Evolutionary conservation across 306 rosid species (phyloP).

Genomic region (Vigna mungo): DNA sequence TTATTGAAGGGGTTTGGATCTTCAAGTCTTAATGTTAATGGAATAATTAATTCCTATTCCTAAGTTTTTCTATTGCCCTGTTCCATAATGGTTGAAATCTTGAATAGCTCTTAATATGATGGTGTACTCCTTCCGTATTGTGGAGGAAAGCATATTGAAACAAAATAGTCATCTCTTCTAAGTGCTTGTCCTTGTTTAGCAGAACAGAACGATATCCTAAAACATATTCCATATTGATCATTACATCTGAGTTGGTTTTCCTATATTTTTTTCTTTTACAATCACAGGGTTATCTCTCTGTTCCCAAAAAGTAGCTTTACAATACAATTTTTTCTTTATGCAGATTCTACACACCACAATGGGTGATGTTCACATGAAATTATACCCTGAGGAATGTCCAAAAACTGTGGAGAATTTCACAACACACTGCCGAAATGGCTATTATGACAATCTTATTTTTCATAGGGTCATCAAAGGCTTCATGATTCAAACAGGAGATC

Average conservation of each 20-base stretch:
- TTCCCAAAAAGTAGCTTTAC: slow-evolving; percentile 9
- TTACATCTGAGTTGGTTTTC: background rate
- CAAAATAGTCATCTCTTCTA: background rate
- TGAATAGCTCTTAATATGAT: background rate
- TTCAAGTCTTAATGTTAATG: background rate
- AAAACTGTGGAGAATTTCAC: slow-evolving; percentile 99
- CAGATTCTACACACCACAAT: slow-evolving; percentile 93
- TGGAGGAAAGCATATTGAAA: background rate
- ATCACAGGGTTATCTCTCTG: slow-evolving; percentile 7
- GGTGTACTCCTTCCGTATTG: background rate
- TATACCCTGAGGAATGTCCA: slow-evolving; percentile 98
- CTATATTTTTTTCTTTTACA: slow-evolving; percentile 7
- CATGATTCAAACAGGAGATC: slow-evolving; percentile 99
- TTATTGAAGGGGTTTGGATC: background rate
- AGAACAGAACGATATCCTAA: background rate
- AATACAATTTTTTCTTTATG: slow-evolving; percentile 33
- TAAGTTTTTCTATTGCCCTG: background rate
- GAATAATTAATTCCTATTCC: background rate
- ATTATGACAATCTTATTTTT: slow-evolving; percentile 90
- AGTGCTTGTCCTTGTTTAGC: background rate
- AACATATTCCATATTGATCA: slow-evolving; percentile 15
- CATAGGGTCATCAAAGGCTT: slow-evolving; percentile 98
- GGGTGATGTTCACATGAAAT: slow-evolving; percentile 95
- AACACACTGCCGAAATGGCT: slow-evolving; percentile 96
- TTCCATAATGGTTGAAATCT: background rate